A percentile compares a stretch with the other conserved stretches of the same genome.
Conservation (phyloP, 805 yeast species). For the Suhomyces kilbournensis region DNA sequence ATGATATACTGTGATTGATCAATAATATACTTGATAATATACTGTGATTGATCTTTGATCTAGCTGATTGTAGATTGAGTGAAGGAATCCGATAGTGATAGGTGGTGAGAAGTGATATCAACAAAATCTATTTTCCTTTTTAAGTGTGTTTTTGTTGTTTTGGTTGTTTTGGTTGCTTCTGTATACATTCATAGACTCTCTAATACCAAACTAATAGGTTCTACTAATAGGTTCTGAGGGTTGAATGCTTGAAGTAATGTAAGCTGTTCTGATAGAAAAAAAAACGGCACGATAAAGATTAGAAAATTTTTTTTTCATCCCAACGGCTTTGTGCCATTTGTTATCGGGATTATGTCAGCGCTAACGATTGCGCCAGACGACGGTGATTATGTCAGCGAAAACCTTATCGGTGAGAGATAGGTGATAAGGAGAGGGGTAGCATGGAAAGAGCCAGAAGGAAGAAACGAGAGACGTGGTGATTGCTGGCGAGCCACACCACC, state of each 20-base stretch:
- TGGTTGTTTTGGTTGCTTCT: neutral
- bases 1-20: too few relatives aligned
- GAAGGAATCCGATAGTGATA: too few relatives aligned
- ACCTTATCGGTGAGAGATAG: neutral
- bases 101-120: too few relatives aligned
- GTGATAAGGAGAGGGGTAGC: neutral
- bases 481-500: neutral
- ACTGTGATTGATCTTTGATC: too few relatives aligned
- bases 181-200: neutral
- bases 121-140: too few relatives aligned
- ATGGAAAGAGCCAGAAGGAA: too few relatives aligned
- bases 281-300: constrained; percentile 2
- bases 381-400: neutral
- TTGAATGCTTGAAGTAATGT: neutral
- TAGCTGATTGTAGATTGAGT: too few relatives aligned
- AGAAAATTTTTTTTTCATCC: constrained; percentile 3
- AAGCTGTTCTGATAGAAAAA: neutral
- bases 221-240: too few relatives aligned
- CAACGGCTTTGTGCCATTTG: constrained; percentile 5
- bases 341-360: constrained; percentile 3
- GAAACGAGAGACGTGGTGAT: neutral
- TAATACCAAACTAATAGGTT: too few relatives aligned
- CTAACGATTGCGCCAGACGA: neutral
- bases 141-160: too few relatives aligned
- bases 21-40: too few relatives aligned